phyloP scores from a whole-genome alignment of 495 filamentous ascomycete species.

The Astrocystis sublimbata region DNA sequence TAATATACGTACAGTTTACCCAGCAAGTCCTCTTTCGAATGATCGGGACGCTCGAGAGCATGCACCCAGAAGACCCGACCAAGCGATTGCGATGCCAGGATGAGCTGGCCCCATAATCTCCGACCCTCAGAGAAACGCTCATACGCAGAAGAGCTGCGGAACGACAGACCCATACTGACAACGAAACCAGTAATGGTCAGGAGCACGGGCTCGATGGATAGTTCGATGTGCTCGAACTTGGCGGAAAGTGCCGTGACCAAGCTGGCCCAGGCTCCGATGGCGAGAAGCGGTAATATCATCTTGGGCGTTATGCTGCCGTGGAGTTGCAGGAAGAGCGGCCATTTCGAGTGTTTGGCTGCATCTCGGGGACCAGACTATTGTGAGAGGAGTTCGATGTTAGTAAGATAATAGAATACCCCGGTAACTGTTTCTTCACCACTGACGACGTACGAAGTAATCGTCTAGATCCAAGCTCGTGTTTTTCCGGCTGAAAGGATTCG shows the following conservation, averaged over 20 bases:
- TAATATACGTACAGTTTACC: conserved; percentile 50
- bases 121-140: conserved; percentile 78
- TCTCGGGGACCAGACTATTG: conserved; percentile 63
- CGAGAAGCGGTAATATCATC: conserved; percentile 72
- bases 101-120: conserved; percentile 74
- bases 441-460: conserved; percentile 54
- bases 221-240: conserved; percentile 53
- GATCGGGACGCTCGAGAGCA: conserved; percentile 60
- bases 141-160: conserved; percentile 83
- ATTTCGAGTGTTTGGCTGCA: conserved; percentile 74
- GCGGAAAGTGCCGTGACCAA: conserved; percentile 64
- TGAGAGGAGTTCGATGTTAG: not conserved
- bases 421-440: not conserved
- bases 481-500: conserved; percentile 49
- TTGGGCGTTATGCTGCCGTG: conserved; percentile 79
- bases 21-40: conserved; percentile 67
- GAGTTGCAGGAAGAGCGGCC: conserved; percentile 76
- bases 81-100: conserved; percentile 70
- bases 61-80: conserved; percentile 81
- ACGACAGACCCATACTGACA: conserved; percentile 78
- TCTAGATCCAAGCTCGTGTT: conserved; percentile 49
- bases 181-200: conserved; percentile 89
- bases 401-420: not conserved
- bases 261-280: conserved; percentile 69
- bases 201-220: conserved; percentile 67